Conservation (phyloP, 306 rosid species). For the Hippophae rhamnoides region DNA sequence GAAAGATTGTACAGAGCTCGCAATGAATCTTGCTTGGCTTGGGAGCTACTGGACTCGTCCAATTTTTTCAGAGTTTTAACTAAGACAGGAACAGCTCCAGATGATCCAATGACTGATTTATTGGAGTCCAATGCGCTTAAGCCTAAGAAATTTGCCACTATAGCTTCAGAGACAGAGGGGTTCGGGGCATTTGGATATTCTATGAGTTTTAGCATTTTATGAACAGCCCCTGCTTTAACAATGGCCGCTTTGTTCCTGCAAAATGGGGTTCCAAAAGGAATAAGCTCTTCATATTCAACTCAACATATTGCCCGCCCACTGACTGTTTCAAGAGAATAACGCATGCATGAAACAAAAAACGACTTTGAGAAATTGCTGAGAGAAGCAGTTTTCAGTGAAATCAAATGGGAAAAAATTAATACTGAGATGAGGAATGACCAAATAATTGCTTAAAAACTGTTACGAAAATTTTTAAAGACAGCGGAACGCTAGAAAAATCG, state of each 20-base stretch:
- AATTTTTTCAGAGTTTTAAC: constrained; percentile 43
- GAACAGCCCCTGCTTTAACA: constrained; percentile 80
- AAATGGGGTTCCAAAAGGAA: constrained; percentile 6
- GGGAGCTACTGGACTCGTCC: constrained; percentile 29
- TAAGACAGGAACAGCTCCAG: constrained; percentile 82
- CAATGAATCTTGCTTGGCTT: constrained; percentile 78
- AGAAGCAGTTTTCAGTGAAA: neutral
- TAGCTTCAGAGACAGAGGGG: constrained; percentile 65
- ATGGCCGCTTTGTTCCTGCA: constrained; percentile 86
- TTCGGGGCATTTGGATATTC: constrained; percentile 39
- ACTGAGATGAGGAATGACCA: neutral
- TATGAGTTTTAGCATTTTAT: constrained; percentile 76
- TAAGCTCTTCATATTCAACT: constrained; percentile 1
- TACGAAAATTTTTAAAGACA: too few relatives aligned
- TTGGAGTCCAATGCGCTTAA: constrained; percentile 87
- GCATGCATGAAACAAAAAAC: neutral
- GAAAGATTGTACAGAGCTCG: constrained; percentile 90
- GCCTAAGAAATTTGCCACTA: constrained; percentile 83
- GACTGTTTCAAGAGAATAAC: constrained; percentile 1
- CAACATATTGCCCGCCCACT: neutral
- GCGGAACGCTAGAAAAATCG: too few relatives aligned
- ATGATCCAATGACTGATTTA: constrained; percentile 82
- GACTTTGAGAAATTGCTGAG: neutral
- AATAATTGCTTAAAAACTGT: neutral
- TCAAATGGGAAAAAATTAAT: neutral